phyloP scores from a whole-genome alignment of 2,329 filamentous ascomycete genomes.

The Ramichloridium luteum region DNA sequence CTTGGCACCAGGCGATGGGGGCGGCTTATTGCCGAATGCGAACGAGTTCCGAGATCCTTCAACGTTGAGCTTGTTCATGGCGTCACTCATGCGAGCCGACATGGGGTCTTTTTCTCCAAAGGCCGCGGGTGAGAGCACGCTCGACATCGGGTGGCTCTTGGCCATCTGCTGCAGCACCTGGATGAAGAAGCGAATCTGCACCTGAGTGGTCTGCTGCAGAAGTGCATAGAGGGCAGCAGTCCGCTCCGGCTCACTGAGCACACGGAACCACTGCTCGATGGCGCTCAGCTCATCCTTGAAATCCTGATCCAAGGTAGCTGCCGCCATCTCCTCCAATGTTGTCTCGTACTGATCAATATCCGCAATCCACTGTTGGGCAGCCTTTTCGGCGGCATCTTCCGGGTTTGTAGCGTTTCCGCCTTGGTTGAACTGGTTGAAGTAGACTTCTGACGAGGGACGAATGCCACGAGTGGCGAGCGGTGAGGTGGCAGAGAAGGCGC shows the following conservation, averaged over 20 bases:
- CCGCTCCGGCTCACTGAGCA: slow-evolving; percentile 89
- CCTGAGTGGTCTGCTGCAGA: slow-evolving; percentile 94
- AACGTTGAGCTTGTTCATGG: slow-evolving; percentile 88
- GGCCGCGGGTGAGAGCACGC: slow-evolving; percentile 83
- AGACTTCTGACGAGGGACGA: slow-evolving; percentile 86
- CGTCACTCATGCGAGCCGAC: slow-evolving; percentile 89
- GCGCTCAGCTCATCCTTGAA: slow-evolving; percentile 99
- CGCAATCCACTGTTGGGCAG: slow-evolving; percentile 95
- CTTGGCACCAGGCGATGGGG: slow-evolving; percentile 62
- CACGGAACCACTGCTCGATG: slow-evolving; percentile 98
- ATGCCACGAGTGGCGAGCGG: slow-evolving; percentile 64
- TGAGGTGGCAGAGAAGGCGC: slow-evolving; percentile 54
- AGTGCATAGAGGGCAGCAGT: slow-evolving; percentile 92
- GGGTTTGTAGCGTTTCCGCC: slow-evolving; percentile 53
- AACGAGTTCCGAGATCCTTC: slow-evolving; percentile 80
- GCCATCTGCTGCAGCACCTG: slow-evolving; percentile 98
- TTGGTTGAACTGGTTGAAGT: slow-evolving; percentile 65
- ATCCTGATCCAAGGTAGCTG: slow-evolving; percentile 95
- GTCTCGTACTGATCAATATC: slow-evolving; percentile 98
- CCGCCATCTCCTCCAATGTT: slow-evolving; percentile 98
- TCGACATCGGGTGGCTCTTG: slow-evolving; percentile 94
- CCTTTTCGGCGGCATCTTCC: slow-evolving; percentile 84
- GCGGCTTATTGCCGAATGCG: slow-evolving; percentile 51
- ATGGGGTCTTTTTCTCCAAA: slow-evolving; percentile 95
- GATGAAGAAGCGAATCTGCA: slow-evolving; percentile 98